A percentile compares a stretch with the other conserved stretches of the same genome.
phyloP scores from a whole-genome alignment of 352 stramenopile genomes.

The Phytophthora agathidicida region DNA sequence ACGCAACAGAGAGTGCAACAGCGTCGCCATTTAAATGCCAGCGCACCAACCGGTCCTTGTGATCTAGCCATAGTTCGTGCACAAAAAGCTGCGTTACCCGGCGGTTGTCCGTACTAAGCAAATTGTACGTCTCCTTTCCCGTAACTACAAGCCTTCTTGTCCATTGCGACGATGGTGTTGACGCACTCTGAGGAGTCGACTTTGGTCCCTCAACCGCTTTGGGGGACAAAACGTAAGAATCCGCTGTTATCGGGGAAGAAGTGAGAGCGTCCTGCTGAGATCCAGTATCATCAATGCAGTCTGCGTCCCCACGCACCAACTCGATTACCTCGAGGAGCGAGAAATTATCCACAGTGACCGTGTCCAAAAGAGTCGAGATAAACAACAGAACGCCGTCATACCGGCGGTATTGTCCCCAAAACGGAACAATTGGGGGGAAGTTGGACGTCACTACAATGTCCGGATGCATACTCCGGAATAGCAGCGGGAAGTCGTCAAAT shows the following conservation, averaged over 20 bases:
- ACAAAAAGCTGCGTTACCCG: constrained; percentile 85
- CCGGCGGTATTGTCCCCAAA: constrained; percentile 85
- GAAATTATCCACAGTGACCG: constrained; percentile 77
- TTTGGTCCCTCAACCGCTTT: constrained; percentile 20
- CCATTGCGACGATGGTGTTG: constrained; percentile 66
- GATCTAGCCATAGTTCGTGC: constrained; percentile 85
- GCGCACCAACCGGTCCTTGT: constrained; percentile 82
- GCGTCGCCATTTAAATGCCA: constrained; percentile 88
- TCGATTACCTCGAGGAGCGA: constrained; percentile 77
- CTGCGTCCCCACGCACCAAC: constrained; percentile 67
- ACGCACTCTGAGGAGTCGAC: constrained; percentile 34
- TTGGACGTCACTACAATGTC: constrained; percentile 83
- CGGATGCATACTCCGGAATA: constrained; percentile 83
- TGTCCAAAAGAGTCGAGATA: constrained; percentile 83
- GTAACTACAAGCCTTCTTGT: constrained; percentile 79
- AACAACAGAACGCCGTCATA: constrained; percentile 84
- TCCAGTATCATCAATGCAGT: constrained; percentile 64
- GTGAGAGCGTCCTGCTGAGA: constrained; percentile 30
- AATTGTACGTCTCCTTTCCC: constrained; percentile 82
- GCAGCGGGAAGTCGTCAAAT: constrained; percentile 70
- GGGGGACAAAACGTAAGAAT: constrained; percentile 44
- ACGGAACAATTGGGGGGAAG: constrained; percentile 85
- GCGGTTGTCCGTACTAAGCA: constrained; percentile 63
- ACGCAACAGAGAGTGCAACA: constrained; percentile 80
- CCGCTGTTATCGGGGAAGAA: constrained; percentile 31